Evolutionary conservation across 2,329 filamentous ascomycete genomes (phyloP).

Genomic region (Reticulascus tulasneorum): DNA sequence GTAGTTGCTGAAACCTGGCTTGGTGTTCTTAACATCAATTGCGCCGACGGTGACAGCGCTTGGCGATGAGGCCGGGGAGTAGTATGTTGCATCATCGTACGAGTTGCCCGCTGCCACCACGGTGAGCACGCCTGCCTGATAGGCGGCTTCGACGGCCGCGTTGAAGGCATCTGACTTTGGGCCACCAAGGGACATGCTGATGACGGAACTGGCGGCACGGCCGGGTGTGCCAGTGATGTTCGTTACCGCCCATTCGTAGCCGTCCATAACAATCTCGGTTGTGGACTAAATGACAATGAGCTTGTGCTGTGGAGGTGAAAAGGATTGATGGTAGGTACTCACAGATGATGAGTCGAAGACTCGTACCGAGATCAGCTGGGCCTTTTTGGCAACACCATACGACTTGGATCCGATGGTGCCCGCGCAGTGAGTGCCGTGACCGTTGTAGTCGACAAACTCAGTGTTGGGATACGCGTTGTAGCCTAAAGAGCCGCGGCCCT

Average conservation of each 20-base stretch:
- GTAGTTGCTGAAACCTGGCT: conserved; percentile 45
- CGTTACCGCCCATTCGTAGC: conserved; percentile 3
- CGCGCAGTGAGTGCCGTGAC: conserved; percentile 43
- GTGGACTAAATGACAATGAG: not conserved
- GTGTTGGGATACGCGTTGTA: conserved; percentile 29
- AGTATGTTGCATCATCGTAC: conserved; percentile 24
- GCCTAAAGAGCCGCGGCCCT: conserved; percentile 35
- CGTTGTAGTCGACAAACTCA: conserved; percentile 28
- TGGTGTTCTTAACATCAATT: conserved; percentile 31
- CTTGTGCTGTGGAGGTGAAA: too few species aligned
- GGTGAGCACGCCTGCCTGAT: conserved; percentile 43
- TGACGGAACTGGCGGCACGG: conserved; percentile 1
- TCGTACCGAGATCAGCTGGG: conserved; percentile 32
- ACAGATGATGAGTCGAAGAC: too few species aligned
- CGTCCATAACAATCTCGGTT: conserved; percentile 1
- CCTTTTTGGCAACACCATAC: conserved; percentile 41
- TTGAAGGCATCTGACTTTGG: not conserved
- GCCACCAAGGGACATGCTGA: conserved; percentile 3
- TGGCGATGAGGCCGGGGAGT: conserved; percentile 44
- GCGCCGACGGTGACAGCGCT: conserved; percentile 50
- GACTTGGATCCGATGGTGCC: conserved; percentile 39
- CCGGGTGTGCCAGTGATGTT: conserved; percentile 1
- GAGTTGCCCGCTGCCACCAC: conserved; percentile 53
- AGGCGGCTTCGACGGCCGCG: conserved; percentile 24
- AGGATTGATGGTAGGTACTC: too few species aligned